Base-by-base conservation (phyloP, 1,139 yeast species). In the Hanseniaspora uvarum region DNA sequence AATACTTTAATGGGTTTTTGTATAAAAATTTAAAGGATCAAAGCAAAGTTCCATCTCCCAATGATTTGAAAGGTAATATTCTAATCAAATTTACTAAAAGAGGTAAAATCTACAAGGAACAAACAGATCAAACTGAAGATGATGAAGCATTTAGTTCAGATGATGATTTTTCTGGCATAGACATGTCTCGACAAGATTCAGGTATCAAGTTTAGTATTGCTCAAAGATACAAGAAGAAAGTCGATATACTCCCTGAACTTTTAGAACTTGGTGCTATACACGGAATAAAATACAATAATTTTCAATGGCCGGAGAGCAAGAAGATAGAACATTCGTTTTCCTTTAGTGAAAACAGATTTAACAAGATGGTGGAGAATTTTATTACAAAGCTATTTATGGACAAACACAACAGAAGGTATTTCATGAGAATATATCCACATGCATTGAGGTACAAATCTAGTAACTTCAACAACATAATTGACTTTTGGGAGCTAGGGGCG, bases 361-460 rank as follows among this genome's bases (percentile, higher is more conserved):
- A 76, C 56, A 70, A 78, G 8, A 77, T 88, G 79, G 63, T 80
- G 33, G 81, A 79, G 58, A 92, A 86, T 60, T 69, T 73, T 1
- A 73, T 69, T 2, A 81, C 81, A 58, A 63, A 67, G 5, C 68
- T 70, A 2, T 70, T 84, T 5, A 65, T 89, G 12, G 75, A 78
- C 58, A 85, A 86, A 63, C 98, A 92, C 66, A 92, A 92, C 64
- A 70, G 83, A 57, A 73, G 74, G 55, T 86, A 74, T 63, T 65
- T 92, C 56, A 81, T 87, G 83, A 74, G 99, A 53, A 78, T 88
- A 0, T 92, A 94, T 64, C 99, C 99, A 0, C 81, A 94, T 0
- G 81, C 80, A 12, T 76, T 80, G 56, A 71, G 97, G 49, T 74
- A 86, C 56, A 81, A 74, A 54, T 87, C 96, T 1, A 74, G 87